Evolutionary conservation across 2,329 filamentous ascomycete genomes (phyloP).

Genomic region (Cladosporium sp.): DNA sequence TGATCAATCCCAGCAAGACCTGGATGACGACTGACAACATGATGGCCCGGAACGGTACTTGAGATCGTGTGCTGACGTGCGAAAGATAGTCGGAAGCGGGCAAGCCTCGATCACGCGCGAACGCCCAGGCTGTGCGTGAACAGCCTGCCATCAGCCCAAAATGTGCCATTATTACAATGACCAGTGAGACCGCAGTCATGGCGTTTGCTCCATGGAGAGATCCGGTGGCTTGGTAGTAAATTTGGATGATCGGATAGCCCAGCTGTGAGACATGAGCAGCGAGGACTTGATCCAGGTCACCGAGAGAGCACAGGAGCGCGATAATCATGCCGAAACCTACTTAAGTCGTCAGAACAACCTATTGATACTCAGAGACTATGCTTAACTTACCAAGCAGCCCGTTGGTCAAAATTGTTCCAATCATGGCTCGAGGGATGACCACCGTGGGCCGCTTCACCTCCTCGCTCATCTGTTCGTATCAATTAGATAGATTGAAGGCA

Average conservation of each 20-base stretch:
- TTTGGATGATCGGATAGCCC: slow-evolving; percentile 48
- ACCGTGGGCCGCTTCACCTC: slow-evolving; percentile 23
- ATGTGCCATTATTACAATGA: slow-evolving; percentile 31
- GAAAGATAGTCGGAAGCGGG: slow-evolving; percentile 20
- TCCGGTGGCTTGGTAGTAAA: slow-evolving; percentile 43
- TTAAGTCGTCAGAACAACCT: slow-evolving; percentile 33
- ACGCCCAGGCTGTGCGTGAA: slow-evolving; percentile 38
- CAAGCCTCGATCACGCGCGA: slow-evolving; percentile 36
- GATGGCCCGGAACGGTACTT: slow-evolving; percentile 21
- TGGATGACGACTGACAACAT: slow-evolving; percentile 22
- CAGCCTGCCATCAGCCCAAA: slow-evolving; percentile 33
- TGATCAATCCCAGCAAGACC: slow-evolving; percentile 26
- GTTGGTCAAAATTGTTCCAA: slow-evolving; percentile 45
- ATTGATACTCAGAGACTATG: background rate
- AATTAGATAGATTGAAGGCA: background rate
- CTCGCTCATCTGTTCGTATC: slow-evolving; percentile 19
- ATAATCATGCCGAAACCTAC: background rate
- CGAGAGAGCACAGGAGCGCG: slow-evolving; percentile 40
- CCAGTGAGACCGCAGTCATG: slow-evolving; percentile 44
- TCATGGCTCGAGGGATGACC: slow-evolving; percentile 24
- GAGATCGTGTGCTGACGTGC: background rate
- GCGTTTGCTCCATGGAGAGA: slow-evolving; percentile 42
- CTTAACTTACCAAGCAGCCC: slow-evolving; percentile 37
- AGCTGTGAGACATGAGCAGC: slow-evolving; percentile 27
- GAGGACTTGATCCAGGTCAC: slow-evolving; percentile 39